phyloP scores from a whole-genome alignment of 2,329 filamentous ascomycete species.

The Colletotrichum ledebouriae region DNA sequence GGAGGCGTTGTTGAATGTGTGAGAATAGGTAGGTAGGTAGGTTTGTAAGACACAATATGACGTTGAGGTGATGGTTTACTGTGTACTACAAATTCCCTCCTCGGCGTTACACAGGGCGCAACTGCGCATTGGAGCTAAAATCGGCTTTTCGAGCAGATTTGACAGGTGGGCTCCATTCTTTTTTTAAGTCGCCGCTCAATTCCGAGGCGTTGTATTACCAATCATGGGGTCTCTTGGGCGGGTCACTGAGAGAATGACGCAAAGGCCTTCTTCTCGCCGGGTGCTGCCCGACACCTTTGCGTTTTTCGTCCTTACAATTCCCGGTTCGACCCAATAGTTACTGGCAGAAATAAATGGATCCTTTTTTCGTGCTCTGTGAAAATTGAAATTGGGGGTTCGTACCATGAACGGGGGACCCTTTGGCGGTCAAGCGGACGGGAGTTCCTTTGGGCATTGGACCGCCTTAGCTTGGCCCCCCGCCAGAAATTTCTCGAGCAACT shows the following conservation, averaged over 20 bases:
- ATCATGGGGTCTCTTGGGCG: slow-evolving; percentile 24
- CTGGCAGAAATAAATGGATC: background rate
- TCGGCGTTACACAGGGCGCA: slow-evolving; percentile 32
- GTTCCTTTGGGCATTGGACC: slow-evolving; percentile 9
- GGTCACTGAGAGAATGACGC: slow-evolving; percentile 31
- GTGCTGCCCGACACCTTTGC: background rate
- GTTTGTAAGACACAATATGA: background rate
- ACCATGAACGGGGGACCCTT: background rate
- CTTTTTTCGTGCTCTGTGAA: no score
- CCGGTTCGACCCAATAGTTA: slow-evolving; percentile 6
- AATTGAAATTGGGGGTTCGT: background rate
- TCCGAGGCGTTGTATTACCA: slow-evolving; percentile 40
- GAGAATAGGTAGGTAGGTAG: background rate
- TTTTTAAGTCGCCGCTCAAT: slow-evolving; percentile 26
- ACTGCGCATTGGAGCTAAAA: slow-evolving; percentile 5
- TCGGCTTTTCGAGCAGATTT: slow-evolving; percentile 27
- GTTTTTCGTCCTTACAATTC: slow-evolving; percentile 21
- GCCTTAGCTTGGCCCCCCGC: slow-evolving; percentile 9
- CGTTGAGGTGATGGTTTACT: slow-evolving; percentile 11
- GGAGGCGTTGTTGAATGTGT: background rate
- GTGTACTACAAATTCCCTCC: slow-evolving; percentile 22
- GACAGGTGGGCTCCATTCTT: slow-evolving; percentile 26
- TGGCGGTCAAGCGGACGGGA: slow-evolving; percentile 12
- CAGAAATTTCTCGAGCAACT: slow-evolving; percentile 31
- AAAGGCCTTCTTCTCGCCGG: slow-evolving; percentile 1